Conservation (phyloP, 768 basidiomycete genomes). For the Rhodotorula paludigena region DNA sequence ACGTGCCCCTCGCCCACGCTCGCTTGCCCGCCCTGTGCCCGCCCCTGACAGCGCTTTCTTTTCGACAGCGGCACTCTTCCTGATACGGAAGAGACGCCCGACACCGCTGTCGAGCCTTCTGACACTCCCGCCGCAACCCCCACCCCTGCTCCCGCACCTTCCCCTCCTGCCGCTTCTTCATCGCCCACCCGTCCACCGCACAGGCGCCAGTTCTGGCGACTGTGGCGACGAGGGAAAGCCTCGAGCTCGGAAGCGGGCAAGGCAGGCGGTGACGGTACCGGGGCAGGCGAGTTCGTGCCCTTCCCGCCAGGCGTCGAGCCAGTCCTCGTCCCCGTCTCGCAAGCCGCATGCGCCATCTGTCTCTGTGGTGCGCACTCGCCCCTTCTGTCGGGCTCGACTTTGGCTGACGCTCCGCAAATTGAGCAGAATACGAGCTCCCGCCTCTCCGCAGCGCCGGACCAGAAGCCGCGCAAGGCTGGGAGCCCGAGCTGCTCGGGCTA, state of each 20-base stretch:
- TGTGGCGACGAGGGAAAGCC: background rate
- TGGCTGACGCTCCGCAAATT: background rate
- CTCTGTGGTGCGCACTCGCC: constrained; percentile 11
- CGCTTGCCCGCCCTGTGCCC: background rate
- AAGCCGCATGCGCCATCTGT: constrained; percentile 35
- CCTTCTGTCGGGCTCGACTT: background rate
- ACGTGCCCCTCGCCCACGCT: background rate
- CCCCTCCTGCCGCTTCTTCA: background rate
- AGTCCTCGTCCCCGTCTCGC: constrained; percentile 15
- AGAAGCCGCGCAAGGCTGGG: background rate
- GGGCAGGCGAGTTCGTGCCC: background rate
- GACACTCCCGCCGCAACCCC: background rate
- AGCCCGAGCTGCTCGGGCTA: constrained; percentile 7
- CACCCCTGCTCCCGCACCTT: background rate
- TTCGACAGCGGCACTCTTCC: background rate
- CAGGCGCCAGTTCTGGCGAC: constrained; percentile 9
- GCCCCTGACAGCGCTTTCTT: accelerated
- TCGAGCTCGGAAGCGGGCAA: background rate
- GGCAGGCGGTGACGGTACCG: background rate
- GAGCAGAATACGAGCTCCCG: constrained; percentile 30
- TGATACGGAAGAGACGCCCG: background rate
- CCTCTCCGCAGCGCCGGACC: background rate
- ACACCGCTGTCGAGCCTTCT: background rate
- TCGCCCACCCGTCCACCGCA: background rate
- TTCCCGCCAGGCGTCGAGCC: constrained; percentile 11